A percentile compares a stretch with the other conserved stretches of the same genome.
Conservation (phyloP, 2,329 filamentous ascomycete genomes). For the Pyrenochaeta sp. region DNA sequence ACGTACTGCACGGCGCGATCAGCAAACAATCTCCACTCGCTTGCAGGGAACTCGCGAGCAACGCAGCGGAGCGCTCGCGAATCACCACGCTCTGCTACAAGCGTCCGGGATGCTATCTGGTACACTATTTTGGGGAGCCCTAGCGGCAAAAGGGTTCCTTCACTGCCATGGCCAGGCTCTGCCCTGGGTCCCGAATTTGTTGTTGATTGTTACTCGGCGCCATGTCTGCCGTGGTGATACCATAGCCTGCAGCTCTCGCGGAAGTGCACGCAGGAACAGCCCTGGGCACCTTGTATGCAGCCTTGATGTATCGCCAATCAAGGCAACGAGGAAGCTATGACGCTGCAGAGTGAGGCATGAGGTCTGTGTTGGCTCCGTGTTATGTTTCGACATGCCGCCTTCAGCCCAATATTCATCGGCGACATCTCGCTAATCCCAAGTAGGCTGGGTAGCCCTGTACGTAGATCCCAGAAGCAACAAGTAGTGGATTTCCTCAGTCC, state of each 20-base stretch:
- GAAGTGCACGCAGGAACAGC: slow-evolving; percentile 10
- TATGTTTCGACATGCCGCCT: slow-evolving; percentile 43
- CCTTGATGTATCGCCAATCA: background rate
- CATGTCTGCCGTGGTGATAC: slow-evolving; percentile 34
- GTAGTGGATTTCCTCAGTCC: slow-evolving; percentile 44
- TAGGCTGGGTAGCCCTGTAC: slow-evolving; percentile 39
- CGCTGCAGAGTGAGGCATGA: slow-evolving; percentile 33
- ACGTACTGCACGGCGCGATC: slow-evolving; percentile 38
- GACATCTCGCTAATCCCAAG: slow-evolving; percentile 42
- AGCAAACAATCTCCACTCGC: slow-evolving; percentile 49
- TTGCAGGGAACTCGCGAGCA: slow-evolving; percentile 42
- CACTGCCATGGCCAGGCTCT: slow-evolving; percentile 19
- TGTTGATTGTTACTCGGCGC: slow-evolving; percentile 35
- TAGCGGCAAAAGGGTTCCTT: slow-evolving; percentile 32
- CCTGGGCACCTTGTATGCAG: slow-evolving; percentile 3
- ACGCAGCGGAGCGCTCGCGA: slow-evolving; percentile 34
- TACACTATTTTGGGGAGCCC: slow-evolving; percentile 42
- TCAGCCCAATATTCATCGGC: slow-evolving; percentile 43
- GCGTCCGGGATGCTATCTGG: slow-evolving; percentile 33
- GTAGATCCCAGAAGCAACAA: slow-evolving; percentile 43
- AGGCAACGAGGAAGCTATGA: slow-evolving; percentile 21
- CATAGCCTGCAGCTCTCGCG: background rate
- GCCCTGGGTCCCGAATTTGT: slow-evolving; percentile 37
- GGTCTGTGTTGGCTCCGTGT: slow-evolving; percentile 40
- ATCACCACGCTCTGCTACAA: slow-evolving; percentile 36